Evolutionary conservation across 179 eudicot species (phyloP).

Genomic region (Patellifolia procumbens): DNA sequence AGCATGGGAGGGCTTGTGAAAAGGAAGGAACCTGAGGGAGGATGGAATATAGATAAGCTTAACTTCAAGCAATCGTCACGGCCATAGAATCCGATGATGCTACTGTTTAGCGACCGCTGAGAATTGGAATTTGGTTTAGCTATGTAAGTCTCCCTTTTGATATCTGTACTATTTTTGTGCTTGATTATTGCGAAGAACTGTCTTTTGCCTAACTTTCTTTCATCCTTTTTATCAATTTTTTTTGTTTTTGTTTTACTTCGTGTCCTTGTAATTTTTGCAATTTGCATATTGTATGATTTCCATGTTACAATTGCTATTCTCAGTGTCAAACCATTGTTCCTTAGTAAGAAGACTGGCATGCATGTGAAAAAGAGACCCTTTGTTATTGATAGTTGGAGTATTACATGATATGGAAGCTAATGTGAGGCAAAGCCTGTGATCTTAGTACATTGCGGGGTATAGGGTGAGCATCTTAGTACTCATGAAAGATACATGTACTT

Average conservation of each 20-base stretch:
- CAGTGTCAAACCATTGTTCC: too few relatives aligned
- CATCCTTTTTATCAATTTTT: not conserved
- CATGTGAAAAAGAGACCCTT: not conserved
- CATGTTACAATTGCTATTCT: too few relatives aligned
- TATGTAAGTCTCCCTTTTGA: constrained; percentile 32
- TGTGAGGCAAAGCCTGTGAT: not conserved
- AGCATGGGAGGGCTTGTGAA: constrained; percentile 37
- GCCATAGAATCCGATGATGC: constrained; percentile 46
- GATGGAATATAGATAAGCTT: constrained; percentile 59
- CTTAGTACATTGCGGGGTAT: not conserved
- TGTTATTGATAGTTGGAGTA: not conserved
- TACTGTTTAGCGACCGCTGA: constrained; percentile 20
- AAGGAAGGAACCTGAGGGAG: constrained; percentile 52
- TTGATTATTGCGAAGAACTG: not conserved
- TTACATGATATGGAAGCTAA: not conserved
- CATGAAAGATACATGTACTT: not conserved
- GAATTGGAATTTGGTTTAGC: constrained; percentile 41
- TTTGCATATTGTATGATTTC: too few relatives aligned
- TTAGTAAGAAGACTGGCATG: not conserved
- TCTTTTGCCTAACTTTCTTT: not conserved
- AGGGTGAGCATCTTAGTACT: not conserved
- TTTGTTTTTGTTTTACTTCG: not conserved
- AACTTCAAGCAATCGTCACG: constrained; percentile 70
- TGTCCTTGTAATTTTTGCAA: too few relatives aligned
- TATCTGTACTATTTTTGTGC: constrained; percentile 17